Conservation (phyloP, 1,139 yeast species). For the Scheffersomyces cryptocercus region DNA sequence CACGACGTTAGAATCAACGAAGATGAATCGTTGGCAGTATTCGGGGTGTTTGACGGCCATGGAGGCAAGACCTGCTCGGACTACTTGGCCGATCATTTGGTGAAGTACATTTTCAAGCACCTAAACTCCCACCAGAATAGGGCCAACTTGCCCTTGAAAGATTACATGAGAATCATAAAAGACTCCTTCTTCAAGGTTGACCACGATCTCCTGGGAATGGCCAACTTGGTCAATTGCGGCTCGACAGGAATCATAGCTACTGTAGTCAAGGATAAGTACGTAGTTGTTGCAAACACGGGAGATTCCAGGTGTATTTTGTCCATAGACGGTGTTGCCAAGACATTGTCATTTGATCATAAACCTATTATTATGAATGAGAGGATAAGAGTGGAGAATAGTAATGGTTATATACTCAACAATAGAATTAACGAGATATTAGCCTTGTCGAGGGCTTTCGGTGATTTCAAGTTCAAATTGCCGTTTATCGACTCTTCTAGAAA, state of each 20-base stretch:
- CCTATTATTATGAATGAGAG: constrained; percentile 77
- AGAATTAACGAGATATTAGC: constrained; percentile 76
- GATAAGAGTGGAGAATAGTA: constrained; percentile 69
- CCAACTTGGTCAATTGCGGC: constrained; percentile 54
- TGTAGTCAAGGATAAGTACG: constrained; percentile 48
- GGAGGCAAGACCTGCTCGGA: constrained; percentile 69
- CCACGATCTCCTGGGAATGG: constrained; percentile 46
- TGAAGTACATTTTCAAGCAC: constrained; percentile 30
- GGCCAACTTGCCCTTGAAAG: constrained; percentile 4
- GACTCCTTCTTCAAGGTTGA: constrained; percentile 62
- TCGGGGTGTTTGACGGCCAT: constrained; percentile 81
- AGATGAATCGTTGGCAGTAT: constrained; percentile 53
- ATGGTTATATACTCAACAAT: constrained; percentile 68
- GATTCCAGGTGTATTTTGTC: constrained; percentile 71
- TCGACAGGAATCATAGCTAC: constrained; percentile 65
- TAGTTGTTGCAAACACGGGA: constrained; percentile 69
- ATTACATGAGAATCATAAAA: constrained; percentile 39
- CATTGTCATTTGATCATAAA: constrained; percentile 73
- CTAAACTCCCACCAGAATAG: constrained; percentile 18
- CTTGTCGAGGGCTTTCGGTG: constrained; percentile 76
- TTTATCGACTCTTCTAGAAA: constrained; percentile 34
- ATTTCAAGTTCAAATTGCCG: constrained; percentile 62
- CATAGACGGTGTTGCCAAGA: constrained; percentile 53
- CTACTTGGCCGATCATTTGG: constrained; percentile 49
- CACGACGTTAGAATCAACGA: constrained; percentile 51